Percentiles rank a stretch among this genome's conserved stretches.
Evolutionary conservation across 495 filamentous ascomycete species (phyloP).

Genomic region (Podospora anserina): DNA sequence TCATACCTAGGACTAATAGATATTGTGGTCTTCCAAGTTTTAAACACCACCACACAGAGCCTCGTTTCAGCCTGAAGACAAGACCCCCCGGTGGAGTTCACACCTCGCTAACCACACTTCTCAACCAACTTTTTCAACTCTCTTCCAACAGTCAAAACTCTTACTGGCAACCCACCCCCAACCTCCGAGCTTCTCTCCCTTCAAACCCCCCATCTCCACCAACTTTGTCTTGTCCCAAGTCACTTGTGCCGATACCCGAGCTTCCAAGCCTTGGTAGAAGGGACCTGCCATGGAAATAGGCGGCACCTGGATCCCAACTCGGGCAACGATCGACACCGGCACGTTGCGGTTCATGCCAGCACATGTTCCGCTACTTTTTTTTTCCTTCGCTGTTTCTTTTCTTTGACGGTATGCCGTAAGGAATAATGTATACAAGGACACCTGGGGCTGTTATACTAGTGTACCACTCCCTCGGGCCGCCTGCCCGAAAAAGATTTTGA

Average conservation of each 20-base stretch:
- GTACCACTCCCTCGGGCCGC: not conserved
- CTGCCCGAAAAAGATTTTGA: not conserved
- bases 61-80: not conserved
- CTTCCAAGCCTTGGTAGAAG: not conserved
- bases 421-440: not conserved
- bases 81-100: not conserved
- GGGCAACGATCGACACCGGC: constrained; percentile 20
- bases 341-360: not conserved
- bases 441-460: not conserved
- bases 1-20: too few relatives aligned
- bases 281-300: constrained; percentile 5
- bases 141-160: not conserved
- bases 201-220: not conserved
- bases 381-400: not conserved
- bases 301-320: constrained; percentile 10
- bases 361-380: not conserved
- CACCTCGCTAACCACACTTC: not conserved
- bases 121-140: not conserved
- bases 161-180: not conserved
- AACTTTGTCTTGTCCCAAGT: not conserved
- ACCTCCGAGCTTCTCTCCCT: not conserved
- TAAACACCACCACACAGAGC: not conserved
- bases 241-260: constrained; percentile 14
- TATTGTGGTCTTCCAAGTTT: too few relatives aligned
- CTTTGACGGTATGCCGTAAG: not conserved